Base-by-base conservation (phyloP, 805 yeast genomes). In the Metschnikowia hibisci region DNA sequence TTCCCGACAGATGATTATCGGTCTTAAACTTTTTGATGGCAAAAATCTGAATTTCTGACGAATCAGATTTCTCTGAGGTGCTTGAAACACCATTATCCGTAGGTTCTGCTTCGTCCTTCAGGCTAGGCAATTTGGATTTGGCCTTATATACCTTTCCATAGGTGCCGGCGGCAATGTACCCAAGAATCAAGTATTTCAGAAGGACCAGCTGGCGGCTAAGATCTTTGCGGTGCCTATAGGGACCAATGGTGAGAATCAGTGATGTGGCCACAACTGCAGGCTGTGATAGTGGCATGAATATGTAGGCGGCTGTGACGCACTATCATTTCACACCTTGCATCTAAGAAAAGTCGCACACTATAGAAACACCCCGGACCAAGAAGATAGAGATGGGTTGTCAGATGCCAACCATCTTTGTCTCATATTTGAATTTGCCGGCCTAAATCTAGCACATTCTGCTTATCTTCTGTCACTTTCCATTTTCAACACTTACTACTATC, bases 141-240 rank as follows among this genome's bases (percentile, higher is more conserved):
- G 97, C 98, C 60, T 93, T 91, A 69, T 89, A 93, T 16, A 88
- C 96, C 45, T 88, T 78, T 45, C 99, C 99, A 63, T 93, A 93
- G 0, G 99, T 93, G 31, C 99, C 99, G 0, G 99, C 96, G 1
- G 99, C 99, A 45, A 93, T 93, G 63, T 93, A 93, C 0, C 99
- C 99, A 13, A 89, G 66, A 46, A 93, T 84, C 48, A 84, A 90
- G 64, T 90, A 93, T 54, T 83, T 84, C 41, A 84, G 82, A n/a
- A 88, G 66, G 3, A 93, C 96, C 2, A 86, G 81, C 25, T 78
- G 73, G 41, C 96, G 66, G 11, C 77, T 64, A 20, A 75, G 62
- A 58, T 88, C 96, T 68, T 46, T 83, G 32, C 77, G 64, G 46
- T 67, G 74, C 45, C 69, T 64, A 54, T 67, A 70, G 6, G 75